A percentile compares a stretch with the other conserved stretches of the same genome.
Evolutionary conservation across 805 yeast species (phyloP).

Genomic region (Peterozyma toletana): DNA sequence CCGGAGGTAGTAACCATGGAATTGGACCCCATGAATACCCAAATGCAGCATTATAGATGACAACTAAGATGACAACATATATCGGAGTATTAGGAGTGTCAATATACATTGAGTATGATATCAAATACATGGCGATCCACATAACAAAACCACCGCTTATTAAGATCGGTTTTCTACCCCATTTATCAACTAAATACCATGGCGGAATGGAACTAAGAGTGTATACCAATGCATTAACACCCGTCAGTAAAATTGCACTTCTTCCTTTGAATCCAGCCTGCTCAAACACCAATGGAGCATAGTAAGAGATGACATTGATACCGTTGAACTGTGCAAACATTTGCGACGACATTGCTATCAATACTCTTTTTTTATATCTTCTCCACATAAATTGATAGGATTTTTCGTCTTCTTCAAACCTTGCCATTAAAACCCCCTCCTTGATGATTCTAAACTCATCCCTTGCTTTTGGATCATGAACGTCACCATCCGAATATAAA

Average conservation of each 20-base stretch:
- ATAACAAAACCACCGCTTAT: slow-evolving; percentile 69
- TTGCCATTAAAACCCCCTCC: slow-evolving; percentile 65
- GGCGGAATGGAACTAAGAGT: slow-evolving; percentile 59
- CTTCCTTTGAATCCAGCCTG: slow-evolving; percentile 94
- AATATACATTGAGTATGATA: slow-evolving; percentile 52
- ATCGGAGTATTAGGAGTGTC: slow-evolving; percentile 52
- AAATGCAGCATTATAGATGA: slow-evolving; percentile 73
- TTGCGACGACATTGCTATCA: slow-evolving; percentile 86
- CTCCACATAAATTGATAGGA: slow-evolving; percentile 71
- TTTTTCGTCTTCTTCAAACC: slow-evolving; percentile 69
- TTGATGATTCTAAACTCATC: slow-evolving; percentile 76
- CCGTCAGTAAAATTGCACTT: slow-evolving; percentile 85
- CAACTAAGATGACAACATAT: slow-evolving; percentile 65
- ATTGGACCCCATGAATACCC: slow-evolving; percentile 91
- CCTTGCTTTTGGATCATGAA: slow-evolving; percentile 59
- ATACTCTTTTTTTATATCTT: slow-evolving; percentile 66
- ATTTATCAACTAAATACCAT: slow-evolving; percentile 77
- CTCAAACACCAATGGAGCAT: slow-evolving; percentile 91
- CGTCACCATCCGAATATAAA: slow-evolving; percentile 71
- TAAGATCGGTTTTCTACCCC: slow-evolving; percentile 81
- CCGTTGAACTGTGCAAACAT: slow-evolving; percentile 93
- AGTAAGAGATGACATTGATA: slow-evolving; percentile 85
- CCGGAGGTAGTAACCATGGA: slow-evolving; percentile 83
- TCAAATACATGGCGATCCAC: slow-evolving; percentile 58
- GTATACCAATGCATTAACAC: slow-evolving; percentile 60